phyloP scores from a whole-genome alignment of 768 basidiomycete genomes.

The Sporobolomyces phaffii region DNA sequence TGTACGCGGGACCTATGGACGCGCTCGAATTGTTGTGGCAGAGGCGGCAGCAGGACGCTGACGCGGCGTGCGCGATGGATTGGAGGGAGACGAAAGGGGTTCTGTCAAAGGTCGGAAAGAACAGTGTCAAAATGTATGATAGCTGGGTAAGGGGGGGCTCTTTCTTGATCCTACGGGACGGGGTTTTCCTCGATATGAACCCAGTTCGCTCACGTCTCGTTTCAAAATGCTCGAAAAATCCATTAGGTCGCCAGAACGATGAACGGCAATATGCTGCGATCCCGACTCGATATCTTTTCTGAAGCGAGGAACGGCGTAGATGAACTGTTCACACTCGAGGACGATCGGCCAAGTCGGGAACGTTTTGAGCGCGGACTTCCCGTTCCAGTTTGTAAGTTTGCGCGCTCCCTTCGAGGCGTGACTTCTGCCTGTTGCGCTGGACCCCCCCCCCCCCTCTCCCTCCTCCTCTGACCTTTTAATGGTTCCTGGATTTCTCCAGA shows the following conservation, averaged over 20 bases:
- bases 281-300: constrained; percentile 35
- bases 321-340: constrained; percentile 33
- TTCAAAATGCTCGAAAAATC: not conserved
- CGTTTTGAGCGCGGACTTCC: constrained; percentile 6
- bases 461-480: too few relatives aligned
- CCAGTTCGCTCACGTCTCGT: too few relatives aligned
- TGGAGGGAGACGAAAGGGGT: constrained; percentile 35
- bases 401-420: not conserved
- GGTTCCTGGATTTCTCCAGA: constrained; percentile 21
- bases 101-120: not conserved
- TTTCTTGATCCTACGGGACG: not conserved
- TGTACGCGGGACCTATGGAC: constrained; percentile 34
- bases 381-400: constrained; percentile 30
- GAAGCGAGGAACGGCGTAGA: constrained; percentile 38
- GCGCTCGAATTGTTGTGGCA: constrained; percentile 39
- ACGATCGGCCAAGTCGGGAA: constrained; percentile 23
- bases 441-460: too few relatives aligned
- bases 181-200: too few relatives aligned
- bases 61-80: constrained; percentile 43
- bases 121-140: constrained; percentile 33
- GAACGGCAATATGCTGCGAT: constrained; percentile 15
- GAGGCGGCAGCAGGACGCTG: constrained; percentile 32
- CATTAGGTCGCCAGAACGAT: constrained; percentile 22
- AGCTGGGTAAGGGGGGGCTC: constrained; percentile 40
- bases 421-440: too few relatives aligned